Evolutionary conservation across 768 basidiomycete species (phyloP).

Genomic region (Leucocoprinus leucothites): DNA sequence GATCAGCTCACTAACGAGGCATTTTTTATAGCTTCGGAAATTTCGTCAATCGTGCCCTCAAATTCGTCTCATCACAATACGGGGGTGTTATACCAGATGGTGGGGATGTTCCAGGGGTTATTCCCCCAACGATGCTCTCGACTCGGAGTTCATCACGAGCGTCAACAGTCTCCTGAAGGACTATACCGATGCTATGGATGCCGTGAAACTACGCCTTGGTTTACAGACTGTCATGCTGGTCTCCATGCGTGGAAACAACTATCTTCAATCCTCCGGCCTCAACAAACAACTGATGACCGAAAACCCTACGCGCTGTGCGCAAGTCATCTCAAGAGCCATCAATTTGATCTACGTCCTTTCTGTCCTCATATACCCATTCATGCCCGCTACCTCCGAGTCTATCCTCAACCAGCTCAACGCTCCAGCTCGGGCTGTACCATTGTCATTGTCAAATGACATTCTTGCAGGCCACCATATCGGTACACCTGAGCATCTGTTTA

Average conservation of each 20-base stretch:
- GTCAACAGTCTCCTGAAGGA: slow-evolving; percentile 76
- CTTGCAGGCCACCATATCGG: slow-evolving; percentile 84
- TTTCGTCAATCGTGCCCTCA: slow-evolving; percentile 92
- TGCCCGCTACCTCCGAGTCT: slow-evolving; percentile 83
- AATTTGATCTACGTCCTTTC: slow-evolving; percentile 93
- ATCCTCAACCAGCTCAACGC: slow-evolving; percentile 90
- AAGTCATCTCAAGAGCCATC: slow-evolving; percentile 84
- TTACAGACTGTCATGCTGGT: slow-evolving; percentile 88
- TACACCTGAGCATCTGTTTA: slow-evolving; percentile 87
- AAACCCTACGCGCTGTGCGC: slow-evolving; percentile 82
- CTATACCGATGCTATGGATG: slow-evolving; percentile 87
- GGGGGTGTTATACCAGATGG: slow-evolving; percentile 78
- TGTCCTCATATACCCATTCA: slow-evolving; percentile 88
- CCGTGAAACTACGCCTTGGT: slow-evolving; percentile 84
- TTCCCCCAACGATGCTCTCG: slow-evolving; percentile 61
- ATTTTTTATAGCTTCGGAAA: slow-evolving; percentile 80
- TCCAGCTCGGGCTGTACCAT: slow-evolving; percentile 77
- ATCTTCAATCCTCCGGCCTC: slow-evolving; percentile 90
- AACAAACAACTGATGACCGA: slow-evolving; percentile 85
- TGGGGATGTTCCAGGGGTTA: slow-evolving; percentile 67
- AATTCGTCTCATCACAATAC: slow-evolving; percentile 88
- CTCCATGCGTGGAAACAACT: slow-evolving; percentile 86
- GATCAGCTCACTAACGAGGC: not conserved
- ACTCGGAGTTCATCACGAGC: slow-evolving; percentile 74
- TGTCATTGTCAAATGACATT: slow-evolving; percentile 73